Conservation (phyloP, 78 protist genomes). For the Cavenderia fasciculata region DNA sequence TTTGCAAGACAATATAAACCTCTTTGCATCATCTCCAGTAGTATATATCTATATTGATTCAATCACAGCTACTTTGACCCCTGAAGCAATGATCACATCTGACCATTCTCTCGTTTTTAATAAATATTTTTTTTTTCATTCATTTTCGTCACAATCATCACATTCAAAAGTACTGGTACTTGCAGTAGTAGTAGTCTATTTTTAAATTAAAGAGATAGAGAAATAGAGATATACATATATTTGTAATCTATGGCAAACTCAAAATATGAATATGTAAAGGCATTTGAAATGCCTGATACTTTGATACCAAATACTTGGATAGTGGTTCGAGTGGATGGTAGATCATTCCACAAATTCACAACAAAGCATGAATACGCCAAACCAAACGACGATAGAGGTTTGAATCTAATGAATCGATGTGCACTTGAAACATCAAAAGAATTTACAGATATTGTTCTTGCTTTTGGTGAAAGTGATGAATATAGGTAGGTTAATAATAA, state of each 20-base stretch:
- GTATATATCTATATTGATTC: too few species aligned
- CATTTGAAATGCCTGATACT: conserved; percentile 84
- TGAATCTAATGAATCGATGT: conserved; percentile 84
- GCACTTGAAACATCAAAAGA: conserved; percentile 85
- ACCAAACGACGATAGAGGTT: conserved; percentile 89
- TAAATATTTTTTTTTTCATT: not conserved
- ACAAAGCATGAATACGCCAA: conserved; percentile 78
- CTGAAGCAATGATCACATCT: too few species aligned
- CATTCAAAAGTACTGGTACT: not conserved
- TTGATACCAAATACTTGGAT: conserved; percentile 85
- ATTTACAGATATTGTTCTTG: conserved; percentile 75
- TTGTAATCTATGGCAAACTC: conserved; percentile 86
- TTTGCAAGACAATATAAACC: too few species aligned
- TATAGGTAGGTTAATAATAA: conserved; percentile 62
- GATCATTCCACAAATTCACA: conserved; percentile 87
- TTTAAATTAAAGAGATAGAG: not conserved
- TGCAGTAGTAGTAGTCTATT: not conserved
- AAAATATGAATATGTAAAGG: conserved; percentile 89
- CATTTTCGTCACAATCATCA: not conserved
- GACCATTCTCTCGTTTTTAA: not conserved
- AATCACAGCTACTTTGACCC: too few species aligned
- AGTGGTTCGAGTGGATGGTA: conserved; percentile 93
- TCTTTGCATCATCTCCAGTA: too few species aligned
- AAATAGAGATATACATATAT: not conserved
- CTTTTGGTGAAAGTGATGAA: conserved; percentile 95